phyloP scores from a whole-genome alignment of 2,329 filamentous ascomycete species.

The Phyllosticta citribraziliensis region DNA sequence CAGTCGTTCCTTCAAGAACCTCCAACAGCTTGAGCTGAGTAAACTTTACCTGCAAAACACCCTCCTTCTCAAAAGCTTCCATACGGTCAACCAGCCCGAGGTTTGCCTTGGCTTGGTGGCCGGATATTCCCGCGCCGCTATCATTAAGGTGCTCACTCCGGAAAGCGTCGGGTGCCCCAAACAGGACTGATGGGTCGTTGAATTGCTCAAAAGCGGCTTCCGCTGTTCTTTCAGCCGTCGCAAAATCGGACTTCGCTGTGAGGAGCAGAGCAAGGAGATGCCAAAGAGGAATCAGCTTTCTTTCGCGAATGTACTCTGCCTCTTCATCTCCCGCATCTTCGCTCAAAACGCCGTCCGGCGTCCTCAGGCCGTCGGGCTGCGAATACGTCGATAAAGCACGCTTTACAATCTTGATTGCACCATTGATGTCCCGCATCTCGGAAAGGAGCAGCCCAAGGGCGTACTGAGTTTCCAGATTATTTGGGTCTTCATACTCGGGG shows the following conservation, averaged over 20 bases:
- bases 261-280: conserved; percentile 80
- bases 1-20: conserved; percentile 69
- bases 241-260: conserved; percentile 76
- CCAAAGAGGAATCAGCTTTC: conserved; percentile 70
- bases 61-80: conserved; percentile 74
- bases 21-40: conserved; percentile 82
- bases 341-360: conserved; percentile 24
- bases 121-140: conserved; percentile 25
- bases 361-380: conserved; percentile 19
- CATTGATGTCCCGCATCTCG: conserved; percentile 69
- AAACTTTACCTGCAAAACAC: conserved; percentile 89
- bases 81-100: conserved; percentile 63
- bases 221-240: conserved; percentile 70
- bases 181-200: conserved; percentile 58
- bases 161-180: conserved; percentile 48
- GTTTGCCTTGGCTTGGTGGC: conserved; percentile 11
- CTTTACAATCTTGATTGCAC: conserved; percentile 75
- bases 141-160: conserved; percentile 60
- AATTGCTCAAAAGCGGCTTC: conserved; percentile 90
- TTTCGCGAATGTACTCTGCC: conserved; percentile 41
- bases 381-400: conserved; percentile 55
- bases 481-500: conserved; percentile 53
- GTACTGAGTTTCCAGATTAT: conserved; percentile 69
- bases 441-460: conserved; percentile 76
- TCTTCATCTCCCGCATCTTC: conserved; percentile 2